phyloP scores from a whole-genome alignment of 1,284 basidiomycete genomes.

The Ceratobasidium sp. region DNA sequence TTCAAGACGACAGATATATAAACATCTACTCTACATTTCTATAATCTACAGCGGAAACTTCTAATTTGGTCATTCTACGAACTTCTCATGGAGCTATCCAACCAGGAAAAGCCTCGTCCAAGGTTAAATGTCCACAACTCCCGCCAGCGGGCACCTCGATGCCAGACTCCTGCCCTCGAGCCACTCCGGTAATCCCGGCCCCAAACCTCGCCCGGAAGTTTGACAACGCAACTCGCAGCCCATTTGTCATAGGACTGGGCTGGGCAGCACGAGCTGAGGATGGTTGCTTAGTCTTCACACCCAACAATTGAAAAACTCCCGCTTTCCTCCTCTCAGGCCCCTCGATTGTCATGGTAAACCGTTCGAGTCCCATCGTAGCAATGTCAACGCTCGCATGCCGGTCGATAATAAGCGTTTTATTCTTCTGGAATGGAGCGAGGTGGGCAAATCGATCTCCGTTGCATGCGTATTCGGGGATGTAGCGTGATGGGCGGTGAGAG shows the following conservation, averaged over 20 bases:
- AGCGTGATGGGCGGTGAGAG: background rate
- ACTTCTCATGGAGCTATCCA: background rate
- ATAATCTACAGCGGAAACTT: too few relatives aligned
- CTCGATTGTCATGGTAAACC: background rate
- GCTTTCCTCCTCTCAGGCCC: background rate
- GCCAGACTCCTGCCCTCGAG: background rate
- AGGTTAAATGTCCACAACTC: background rate
- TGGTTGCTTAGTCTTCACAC: background rate
- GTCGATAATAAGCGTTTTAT: background rate
- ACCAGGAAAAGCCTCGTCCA: background rate
- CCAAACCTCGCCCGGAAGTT: slow-evolving; percentile 6
- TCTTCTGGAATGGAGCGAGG: background rate
- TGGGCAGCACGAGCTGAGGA: background rate
- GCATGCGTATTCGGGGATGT: background rate
- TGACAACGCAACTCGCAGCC: background rate
- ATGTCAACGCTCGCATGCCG: background rate
- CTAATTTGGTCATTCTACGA: too few relatives aligned
- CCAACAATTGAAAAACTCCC: background rate
- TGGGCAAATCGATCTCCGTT: slow-evolving; percentile 1
- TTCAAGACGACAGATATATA: too few relatives aligned
- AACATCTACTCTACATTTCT: too few relatives aligned
- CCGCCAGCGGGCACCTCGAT: background rate
- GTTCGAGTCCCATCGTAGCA: slow-evolving; percentile 1
- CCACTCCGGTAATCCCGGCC: background rate
- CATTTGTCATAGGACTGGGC: background rate